These are phyloP conservation scores for Coelastrella sp. DNA, from an alignment of 139 green algal genomes.

Conservation along the genomic window DNA sequence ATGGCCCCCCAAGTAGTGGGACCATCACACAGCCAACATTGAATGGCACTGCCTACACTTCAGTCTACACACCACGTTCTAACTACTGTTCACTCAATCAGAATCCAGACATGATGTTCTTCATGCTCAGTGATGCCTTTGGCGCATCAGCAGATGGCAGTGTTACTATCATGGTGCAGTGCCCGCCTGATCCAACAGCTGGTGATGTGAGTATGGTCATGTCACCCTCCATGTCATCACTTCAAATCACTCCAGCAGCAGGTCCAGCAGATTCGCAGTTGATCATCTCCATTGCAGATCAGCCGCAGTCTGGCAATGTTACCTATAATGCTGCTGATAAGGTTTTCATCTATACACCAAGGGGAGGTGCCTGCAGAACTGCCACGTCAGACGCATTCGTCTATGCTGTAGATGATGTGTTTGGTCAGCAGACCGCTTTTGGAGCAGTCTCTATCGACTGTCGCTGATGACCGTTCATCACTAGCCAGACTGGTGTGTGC, in stretches of 20 bases:
- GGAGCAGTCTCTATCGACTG: not conserved
- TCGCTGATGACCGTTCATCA: too few relatives aligned
- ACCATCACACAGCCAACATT: not conserved
- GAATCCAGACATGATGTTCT: slow-evolving; percentile 11
- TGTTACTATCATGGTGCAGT: not conserved
- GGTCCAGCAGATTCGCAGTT: not conserved
- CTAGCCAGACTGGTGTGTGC: too few relatives aligned
- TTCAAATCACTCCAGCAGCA: not conserved
- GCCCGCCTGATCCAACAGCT: not conserved
- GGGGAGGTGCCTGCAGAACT: not conserved
- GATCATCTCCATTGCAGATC: not conserved
- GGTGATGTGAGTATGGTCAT: not conserved
- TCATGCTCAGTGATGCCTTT: slow-evolving; percentile 12
- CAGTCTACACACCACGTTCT: not conserved
- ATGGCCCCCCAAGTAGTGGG: not conserved
- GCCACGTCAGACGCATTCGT: slow-evolving; percentile 2
- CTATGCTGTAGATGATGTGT: slow-evolving; percentile 4
- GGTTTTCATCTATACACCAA: not conserved
- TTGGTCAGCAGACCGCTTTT: slow-evolving; percentile 10
- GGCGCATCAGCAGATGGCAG: not conserved
- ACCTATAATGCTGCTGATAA: not conserved
- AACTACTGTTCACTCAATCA: not conserved
- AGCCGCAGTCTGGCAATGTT: not conserved
- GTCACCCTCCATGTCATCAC: too few relatives aligned
- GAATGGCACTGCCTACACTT: not conserved